Evolutionary conservation across 2,329 filamentous ascomycete genomes (phyloP), one percentile per base, ranked within the genome.

Genomic region (Fusarium proliferatum): DNA sequence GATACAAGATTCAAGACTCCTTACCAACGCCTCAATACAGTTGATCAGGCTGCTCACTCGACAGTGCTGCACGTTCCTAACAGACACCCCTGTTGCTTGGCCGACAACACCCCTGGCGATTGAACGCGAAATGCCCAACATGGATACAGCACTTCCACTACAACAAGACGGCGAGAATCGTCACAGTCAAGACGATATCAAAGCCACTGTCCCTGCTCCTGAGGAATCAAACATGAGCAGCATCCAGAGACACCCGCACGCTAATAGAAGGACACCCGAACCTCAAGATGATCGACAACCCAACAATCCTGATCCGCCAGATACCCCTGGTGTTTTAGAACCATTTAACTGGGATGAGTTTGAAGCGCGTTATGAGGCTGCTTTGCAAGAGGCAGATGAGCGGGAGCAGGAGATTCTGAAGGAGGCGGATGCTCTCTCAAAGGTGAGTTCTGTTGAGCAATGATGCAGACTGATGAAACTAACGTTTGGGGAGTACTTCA

Each of bases 301-400:
- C 46, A 76, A 78, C 60, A 80, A 79, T 58, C 71, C 73, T 58
- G 76, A 78, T 52, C 82, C 85, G 16, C 86, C 86, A n/a, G 84
- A 84, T 76, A 88, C 88, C 4, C 86, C 88, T 0, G 86, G 86
- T 23, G 82, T 84, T 59, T 83, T 94, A 68, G 82, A 84, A 61
- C 83, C 78, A 0, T 94, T 93, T 77, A 90, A 95, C 81, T 97
- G 95, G 95, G 85, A 91, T 6, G 88, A 92, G n/a, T 91, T 97
- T 38, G 88, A 95, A 80, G 79, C 84, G 3, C 89, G 90, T 46
- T 97, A 95, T 76, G 86, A 91, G 67, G 84, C 88, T 59, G 90
- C 90, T 23, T 88, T 97, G 76, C 82, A 85, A 19, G 86, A 91
- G 45, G 88, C 92, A 39, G 88, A 91, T 58, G 84, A 85, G 5